A percentile compares a stretch with the other conserved stretches of the same genome.
phyloP scores from a whole-genome alignment of 805 yeast species.

The Pichia sporocuriosa region DNA sequence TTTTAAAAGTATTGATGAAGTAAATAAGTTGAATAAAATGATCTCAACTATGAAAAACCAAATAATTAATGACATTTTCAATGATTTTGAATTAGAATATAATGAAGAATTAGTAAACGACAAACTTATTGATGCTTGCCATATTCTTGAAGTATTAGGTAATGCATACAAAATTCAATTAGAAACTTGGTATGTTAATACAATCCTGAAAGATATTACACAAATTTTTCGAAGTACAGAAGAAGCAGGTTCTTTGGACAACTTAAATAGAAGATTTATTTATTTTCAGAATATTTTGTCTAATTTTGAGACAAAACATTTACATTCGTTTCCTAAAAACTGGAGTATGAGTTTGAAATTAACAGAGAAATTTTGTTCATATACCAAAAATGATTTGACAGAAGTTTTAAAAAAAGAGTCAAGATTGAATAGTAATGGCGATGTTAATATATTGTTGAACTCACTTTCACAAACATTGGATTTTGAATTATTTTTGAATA shows the following conservation, averaged over 20 bases:
- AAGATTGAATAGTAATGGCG: slow-evolving; percentile 27
- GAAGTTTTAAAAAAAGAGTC: slow-evolving; percentile 40
- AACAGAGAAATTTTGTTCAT: slow-evolving; percentile 54
- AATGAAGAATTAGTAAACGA: slow-evolving; percentile 31
- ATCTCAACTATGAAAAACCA: slow-evolving; percentile 53
- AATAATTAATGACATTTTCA: slow-evolving; percentile 61
- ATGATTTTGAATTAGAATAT: slow-evolving; percentile 57
- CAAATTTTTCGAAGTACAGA: slow-evolving; percentile 71
- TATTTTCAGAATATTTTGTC: slow-evolving; percentile 69
- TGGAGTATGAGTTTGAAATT: slow-evolving; percentile 70
- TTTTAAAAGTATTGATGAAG: slow-evolving; percentile 77
- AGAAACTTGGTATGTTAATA: slow-evolving; percentile 64
- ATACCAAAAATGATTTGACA: slow-evolving; percentile 62
- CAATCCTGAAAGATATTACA: slow-evolving; percentile 64
- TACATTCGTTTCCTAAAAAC: slow-evolving; percentile 51
- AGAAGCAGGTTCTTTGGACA: slow-evolving; percentile 93
- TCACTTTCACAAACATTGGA: slow-evolving; percentile 74
- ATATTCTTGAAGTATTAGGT: slow-evolving; percentile 60
- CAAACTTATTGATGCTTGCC: slow-evolving; percentile 57
- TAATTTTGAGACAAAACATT: slow-evolving; percentile 44
- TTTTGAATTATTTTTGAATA: slow-evolving; percentile 69
- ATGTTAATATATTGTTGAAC: slow-evolving; percentile 59
- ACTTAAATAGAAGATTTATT: slow-evolving; percentile 71
- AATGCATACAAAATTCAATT: slow-evolving; percentile 51
- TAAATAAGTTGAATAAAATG: slow-evolving; percentile 55